Conservation (phyloP, 108 stramenopile species). For the Skeletonema tropicum region DNA sequence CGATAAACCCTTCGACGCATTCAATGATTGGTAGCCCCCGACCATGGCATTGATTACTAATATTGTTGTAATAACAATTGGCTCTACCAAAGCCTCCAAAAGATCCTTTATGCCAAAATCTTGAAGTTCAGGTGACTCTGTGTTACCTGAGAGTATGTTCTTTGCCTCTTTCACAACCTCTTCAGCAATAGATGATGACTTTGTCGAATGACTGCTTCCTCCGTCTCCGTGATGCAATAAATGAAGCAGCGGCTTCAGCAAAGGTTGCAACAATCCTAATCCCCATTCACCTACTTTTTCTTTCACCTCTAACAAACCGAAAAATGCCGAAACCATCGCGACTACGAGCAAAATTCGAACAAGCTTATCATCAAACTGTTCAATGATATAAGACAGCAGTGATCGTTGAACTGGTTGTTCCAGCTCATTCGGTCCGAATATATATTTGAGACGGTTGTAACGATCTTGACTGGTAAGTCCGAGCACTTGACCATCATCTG, state of each 20-base stretch:
- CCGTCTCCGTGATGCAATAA: constrained; percentile 7
- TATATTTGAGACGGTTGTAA: constrained; percentile 18
- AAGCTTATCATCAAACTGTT: constrained; percentile 90
- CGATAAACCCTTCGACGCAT: constrained; percentile 88
- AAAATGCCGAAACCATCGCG: constrained; percentile 70
- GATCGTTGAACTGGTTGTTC: constrained; percentile 52
- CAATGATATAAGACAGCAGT: constrained; percentile 59
- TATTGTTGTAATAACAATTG: constrained; percentile 94
- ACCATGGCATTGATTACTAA: constrained; percentile 96
- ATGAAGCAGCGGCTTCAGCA: constrained; percentile 16
- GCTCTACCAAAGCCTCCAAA: constrained; percentile 88
- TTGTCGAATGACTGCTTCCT: neutral
- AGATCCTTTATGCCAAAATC: constrained; percentile 60
- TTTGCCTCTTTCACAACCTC: constrained; percentile 33
- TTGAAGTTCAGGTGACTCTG: neutral
- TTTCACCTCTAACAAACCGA: constrained; percentile 72
- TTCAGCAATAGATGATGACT: constrained; percentile 27
- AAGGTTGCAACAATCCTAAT: neutral
- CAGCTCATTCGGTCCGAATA: constrained; percentile 72
- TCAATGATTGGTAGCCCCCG: constrained; percentile 94
- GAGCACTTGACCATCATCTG: constrained; percentile 24
- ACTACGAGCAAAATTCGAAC: constrained; percentile 86
- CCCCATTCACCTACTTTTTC: constrained; percentile 43
- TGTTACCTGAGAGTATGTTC: constrained; percentile 4
- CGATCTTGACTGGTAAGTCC: constrained; percentile 33